Evolutionary conservation across 768 basidiomycete species (phyloP).

Genomic region (Cystofilobasidium bisporidii): DNA sequence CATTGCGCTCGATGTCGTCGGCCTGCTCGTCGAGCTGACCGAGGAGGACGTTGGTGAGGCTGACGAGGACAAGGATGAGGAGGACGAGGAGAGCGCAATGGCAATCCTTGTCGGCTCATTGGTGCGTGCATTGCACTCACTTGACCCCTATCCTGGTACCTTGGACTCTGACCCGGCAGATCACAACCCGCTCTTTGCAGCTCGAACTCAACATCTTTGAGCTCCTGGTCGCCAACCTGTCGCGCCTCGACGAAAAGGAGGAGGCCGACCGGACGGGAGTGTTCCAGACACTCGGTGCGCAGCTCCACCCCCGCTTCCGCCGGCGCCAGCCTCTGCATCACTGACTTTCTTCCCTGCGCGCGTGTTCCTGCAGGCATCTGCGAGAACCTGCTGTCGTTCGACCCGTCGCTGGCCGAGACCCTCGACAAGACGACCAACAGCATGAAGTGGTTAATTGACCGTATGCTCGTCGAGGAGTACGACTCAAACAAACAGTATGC

Average conservation of each 20-base stretch:
- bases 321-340: too few relatives aligned
- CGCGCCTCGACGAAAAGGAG: constrained; percentile 78
- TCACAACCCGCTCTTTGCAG: constrained; percentile 43
- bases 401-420: constrained; percentile 59
- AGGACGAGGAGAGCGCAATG: constrained; percentile 55
- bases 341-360: too few relatives aligned
- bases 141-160: neutral
- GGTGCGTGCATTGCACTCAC: constrained; percentile 47
- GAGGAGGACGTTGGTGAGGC: constrained; percentile 90
- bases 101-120: constrained; percentile 56
- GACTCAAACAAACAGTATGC: constrained; percentile 90
- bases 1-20: constrained; percentile 90
- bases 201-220: constrained; percentile 75
- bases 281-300: constrained; percentile 76
- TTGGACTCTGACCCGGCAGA: constrained; percentile 16
- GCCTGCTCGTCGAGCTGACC: constrained; percentile 83
- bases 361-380: constrained; percentile 56
- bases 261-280: constrained; percentile 85
- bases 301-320: too few relatives aligned
- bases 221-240: constrained; percentile 76
- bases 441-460: constrained; percentile 65
- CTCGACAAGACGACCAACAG: constrained; percentile 65
- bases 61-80: constrained; percentile 55
- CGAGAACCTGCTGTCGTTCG: constrained; percentile 82
- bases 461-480: constrained; percentile 61